Evolutionary conservation across 2,329 filamentous ascomycete genomes (phyloP), one percentile per base, ranked within the genome.

Genomic region (Phyllachora maydis): DNA sequence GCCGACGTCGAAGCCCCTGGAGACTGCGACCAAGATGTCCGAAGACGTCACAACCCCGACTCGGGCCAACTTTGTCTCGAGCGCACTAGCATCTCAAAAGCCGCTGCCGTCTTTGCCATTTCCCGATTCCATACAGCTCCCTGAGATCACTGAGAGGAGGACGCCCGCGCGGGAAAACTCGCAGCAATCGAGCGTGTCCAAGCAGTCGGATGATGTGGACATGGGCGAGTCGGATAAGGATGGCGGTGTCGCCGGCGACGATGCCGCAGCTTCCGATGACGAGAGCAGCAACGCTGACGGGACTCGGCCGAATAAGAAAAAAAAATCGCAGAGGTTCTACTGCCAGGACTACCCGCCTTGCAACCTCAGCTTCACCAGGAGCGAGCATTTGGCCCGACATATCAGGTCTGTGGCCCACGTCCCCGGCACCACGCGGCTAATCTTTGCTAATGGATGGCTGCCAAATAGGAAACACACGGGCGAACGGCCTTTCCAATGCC

Each of bases 321-420:
- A 92, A 53, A 92, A 92, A 48, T 81, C 82, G 1, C 82, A 93
- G 45, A 69, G 81, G 21, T 98, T 98, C 48, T 93, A 85, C 48
- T 98, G 88, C 50, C 90, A 76, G 4, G 82, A 92, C 16, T 95
- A 81, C 37, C 85, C 85, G 14, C 83, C 83, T 4, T 98, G 88
- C 48, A 83, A 74, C 39, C 48, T 98, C 28, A 93, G 82, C 47
- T 98, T 98, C 43, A 95, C 88, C 0, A 61, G 88, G 31, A 95
- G 85, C 41, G 88, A 98, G 45, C 88, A 98, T 54, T 49, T 98
- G 30, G 85, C 85, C 10, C 66, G 88, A 24, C 88, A 98, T 41
- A 95, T 98, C 36, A 69, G 83, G 73, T 83, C 61, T 32, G 54
- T 45, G 19, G 19, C 14, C 11, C 19, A 14, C 8, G 4, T 8